These are phyloP conservation scores for Niebla homalea DNA, from an alignment of 495 filamentous ascomycete genomes.

Conservation along the genomic window DNA sequence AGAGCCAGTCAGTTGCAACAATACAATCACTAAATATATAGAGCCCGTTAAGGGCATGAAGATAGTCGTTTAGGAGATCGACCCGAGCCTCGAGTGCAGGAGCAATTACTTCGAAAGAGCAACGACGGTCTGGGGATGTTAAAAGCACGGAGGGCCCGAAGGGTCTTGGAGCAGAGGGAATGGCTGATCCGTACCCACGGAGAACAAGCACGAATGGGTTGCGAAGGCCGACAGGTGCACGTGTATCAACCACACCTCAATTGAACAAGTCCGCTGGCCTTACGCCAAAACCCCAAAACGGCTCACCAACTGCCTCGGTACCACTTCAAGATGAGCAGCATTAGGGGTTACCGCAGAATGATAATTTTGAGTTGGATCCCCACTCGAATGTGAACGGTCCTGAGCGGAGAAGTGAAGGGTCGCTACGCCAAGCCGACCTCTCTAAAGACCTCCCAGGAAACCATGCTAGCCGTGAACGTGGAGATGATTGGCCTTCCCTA, in stretches of 20 bases:
- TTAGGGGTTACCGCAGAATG: slow-evolving; percentile 6
- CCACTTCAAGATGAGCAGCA: background rate
- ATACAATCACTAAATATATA: too few relatives aligned
- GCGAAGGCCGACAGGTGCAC: background rate
- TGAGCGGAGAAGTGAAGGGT: slow-evolving; percentile 17
- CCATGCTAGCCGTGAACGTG: slow-evolving; percentile 26
- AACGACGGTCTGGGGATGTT: slow-evolving; percentile 25
- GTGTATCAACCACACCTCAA: background rate
- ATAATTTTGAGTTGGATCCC: slow-evolving; percentile 5
- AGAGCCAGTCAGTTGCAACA: too few relatives aligned
- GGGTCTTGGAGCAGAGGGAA: slow-evolving; percentile 7
- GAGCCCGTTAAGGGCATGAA: too few relatives aligned
- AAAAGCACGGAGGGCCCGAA: slow-evolving; percentile 27
- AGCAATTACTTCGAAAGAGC: slow-evolving; percentile 25
- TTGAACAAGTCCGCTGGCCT: background rate
- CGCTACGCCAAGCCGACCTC: slow-evolving; percentile 11
- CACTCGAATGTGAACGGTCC: slow-evolving; percentile 5
- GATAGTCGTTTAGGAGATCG: too few relatives aligned
- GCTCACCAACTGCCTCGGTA: background rate
- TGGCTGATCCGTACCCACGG: background rate
- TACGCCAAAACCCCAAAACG: background rate
- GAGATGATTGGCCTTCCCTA: slow-evolving; percentile 19
- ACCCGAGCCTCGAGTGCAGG: slow-evolving; percentile 36
- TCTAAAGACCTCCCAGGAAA: slow-evolving; percentile 17
- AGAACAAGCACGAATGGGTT: background rate